These are phyloP conservation scores for Obba rivulosa DNA, from an alignment of 768 basidiomycete genomes.

Conservation along the genomic window DNA sequence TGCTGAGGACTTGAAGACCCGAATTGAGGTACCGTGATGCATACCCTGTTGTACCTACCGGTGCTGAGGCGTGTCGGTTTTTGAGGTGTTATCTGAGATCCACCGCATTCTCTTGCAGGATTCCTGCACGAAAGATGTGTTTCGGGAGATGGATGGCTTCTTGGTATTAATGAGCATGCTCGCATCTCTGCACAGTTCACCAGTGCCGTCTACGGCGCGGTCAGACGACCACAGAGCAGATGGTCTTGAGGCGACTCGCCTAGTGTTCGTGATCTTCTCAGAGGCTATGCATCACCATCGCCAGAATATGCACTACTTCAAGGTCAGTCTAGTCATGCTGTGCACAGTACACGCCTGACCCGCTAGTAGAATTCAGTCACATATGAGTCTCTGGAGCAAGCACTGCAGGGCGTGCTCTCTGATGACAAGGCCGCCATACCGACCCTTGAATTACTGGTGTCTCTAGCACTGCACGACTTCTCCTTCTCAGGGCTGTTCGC, in stretches of 20 bases:
- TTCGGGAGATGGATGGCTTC: slow-evolving; percentile 80
- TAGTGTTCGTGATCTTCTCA: slow-evolving; percentile 60
- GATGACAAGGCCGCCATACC: slow-evolving; percentile 44
- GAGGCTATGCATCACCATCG: slow-evolving; percentile 56
- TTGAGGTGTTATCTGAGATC: slow-evolving; percentile 61
- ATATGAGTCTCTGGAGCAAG: slow-evolving; percentile 56
- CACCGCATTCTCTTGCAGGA: slow-evolving; percentile 65
- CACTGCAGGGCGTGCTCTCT: slow-evolving; percentile 47
- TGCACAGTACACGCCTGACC: slow-evolving; percentile 1
- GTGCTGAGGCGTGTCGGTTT: not conserved
- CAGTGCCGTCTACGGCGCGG: slow-evolving; percentile 22
- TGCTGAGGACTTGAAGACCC: slow-evolving; percentile 39
- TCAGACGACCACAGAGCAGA: slow-evolving; percentile 31
- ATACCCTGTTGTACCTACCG: not conserved
- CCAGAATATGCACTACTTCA: slow-evolving; percentile 59
- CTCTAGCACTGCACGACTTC: slow-evolving; percentile 64
- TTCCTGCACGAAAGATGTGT: slow-evolving; percentile 61
- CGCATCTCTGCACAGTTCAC: slow-evolving; percentile 41
- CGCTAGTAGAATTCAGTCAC: slow-evolving; percentile 48
- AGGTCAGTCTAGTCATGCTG: slow-evolving; percentile 37
- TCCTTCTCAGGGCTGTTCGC: slow-evolving; percentile 51
- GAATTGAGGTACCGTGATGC: slow-evolving; percentile 44
- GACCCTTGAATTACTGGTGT: slow-evolving; percentile 62
- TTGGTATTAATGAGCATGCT: slow-evolving; percentile 68
- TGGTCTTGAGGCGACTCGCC: slow-evolving; percentile 47